A percentile compares a stretch with the other conserved stretches of the same genome.
Conservation (phyloP, 495 filamentous ascomycete species). For the Xanthoparmelia taractica region DNA sequence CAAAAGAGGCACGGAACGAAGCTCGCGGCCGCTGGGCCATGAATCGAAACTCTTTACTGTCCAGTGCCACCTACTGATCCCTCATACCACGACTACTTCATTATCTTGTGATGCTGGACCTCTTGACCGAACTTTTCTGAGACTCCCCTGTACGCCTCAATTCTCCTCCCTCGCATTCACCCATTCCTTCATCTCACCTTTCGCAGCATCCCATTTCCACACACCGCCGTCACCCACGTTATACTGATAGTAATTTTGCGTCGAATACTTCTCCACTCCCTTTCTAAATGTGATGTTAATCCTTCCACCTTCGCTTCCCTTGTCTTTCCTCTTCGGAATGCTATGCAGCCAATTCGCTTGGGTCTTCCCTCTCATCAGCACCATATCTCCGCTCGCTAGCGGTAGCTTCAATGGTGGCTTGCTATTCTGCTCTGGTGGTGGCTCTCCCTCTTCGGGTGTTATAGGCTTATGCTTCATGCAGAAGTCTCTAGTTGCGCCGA, state of each 20-base stretch:
- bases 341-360: constrained; percentile 66
- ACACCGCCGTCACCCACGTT: constrained; percentile 62
- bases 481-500: constrained; percentile 60
- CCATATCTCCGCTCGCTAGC: constrained; percentile 60
- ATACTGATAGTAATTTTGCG: constrained; percentile 66
- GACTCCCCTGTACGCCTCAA: background rate
- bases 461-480: constrained; percentile 61
- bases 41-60: background rate
- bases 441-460: constrained; percentile 24
- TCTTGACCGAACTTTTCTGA: background rate
- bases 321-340: constrained; percentile 62
- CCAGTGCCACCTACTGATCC: background rate
- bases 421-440: constrained; percentile 15
- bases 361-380: constrained; percentile 61
- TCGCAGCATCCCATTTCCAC: constrained; percentile 51
- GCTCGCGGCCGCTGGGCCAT: no score
- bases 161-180: background rate
- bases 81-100: background rate
- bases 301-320: constrained; percentile 47
- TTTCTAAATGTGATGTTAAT: constrained; percentile 71
- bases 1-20: no score
- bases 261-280: constrained; percentile 55
- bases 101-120: background rate
- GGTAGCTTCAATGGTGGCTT: constrained; percentile 48
- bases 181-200: constrained; percentile 50